These are phyloP conservation scores for Penicillium sclerotiorum DNA, from an alignment of 2,329 filamentous ascomycete species.

Conservation along the genomic window DNA sequence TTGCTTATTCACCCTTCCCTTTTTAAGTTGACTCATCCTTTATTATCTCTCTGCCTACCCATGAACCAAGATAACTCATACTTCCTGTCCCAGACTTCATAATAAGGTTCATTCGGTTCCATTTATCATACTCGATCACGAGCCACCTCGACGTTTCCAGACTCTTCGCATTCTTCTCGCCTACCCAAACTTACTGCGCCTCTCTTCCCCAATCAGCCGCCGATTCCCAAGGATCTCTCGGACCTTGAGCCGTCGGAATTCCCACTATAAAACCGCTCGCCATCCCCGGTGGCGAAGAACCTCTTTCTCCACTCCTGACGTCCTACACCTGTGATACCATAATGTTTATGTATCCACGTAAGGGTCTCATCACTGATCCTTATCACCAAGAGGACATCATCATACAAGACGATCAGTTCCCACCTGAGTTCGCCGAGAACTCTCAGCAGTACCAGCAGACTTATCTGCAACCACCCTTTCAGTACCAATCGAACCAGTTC, in stretches of 20 bases:
- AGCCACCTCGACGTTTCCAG: slow-evolving; percentile 33
- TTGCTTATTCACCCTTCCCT: too few relatives aligned
- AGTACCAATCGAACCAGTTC: slow-evolving; percentile 34
- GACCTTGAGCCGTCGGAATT: slow-evolving; percentile 30
- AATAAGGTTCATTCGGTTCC: slow-evolving; percentile 20
- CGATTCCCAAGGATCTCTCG: slow-evolving; percentile 25
- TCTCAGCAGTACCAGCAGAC: slow-evolving; percentile 31
- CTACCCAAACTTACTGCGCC: neutral
- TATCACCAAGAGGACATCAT: slow-evolving; percentile 35
- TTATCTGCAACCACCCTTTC: slow-evolving; percentile 37
- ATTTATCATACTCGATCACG: slow-evolving; percentile 16
- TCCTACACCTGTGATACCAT: slow-evolving; percentile 32
- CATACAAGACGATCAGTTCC: slow-evolving; percentile 44
- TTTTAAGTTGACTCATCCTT: too few relatives aligned
- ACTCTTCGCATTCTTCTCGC: slow-evolving; percentile 25
- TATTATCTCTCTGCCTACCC: slow-evolving; percentile 24
- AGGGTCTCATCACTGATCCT: slow-evolving; percentile 46
- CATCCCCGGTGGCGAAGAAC: slow-evolving; percentile 34
- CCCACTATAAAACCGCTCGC: slow-evolving; percentile 32
- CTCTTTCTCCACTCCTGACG: slow-evolving; percentile 27
- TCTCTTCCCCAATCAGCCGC: slow-evolving; percentile 2
- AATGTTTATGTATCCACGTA: slow-evolving; percentile 48
- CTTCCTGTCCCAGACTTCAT: slow-evolving; percentile 4
- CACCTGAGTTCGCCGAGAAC: slow-evolving; percentile 35
- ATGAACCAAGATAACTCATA: slow-evolving; percentile 13